phyloP scores from a whole-genome alignment of 1,284 basidiomycete species.

The Irpex lacteus region DNA sequence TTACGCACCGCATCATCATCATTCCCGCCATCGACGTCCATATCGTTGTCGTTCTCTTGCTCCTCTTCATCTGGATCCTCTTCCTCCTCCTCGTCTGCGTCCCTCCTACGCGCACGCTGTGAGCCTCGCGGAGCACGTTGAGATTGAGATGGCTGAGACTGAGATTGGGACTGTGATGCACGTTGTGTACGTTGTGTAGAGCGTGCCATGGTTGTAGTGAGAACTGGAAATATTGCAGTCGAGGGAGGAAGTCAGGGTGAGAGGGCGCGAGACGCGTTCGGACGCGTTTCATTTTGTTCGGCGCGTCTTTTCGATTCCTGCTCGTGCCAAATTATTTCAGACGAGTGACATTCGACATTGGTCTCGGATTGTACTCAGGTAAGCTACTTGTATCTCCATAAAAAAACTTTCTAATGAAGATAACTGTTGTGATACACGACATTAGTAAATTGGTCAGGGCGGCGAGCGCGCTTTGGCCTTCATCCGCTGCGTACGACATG shows the following conservation, averaged over 20 bases:
- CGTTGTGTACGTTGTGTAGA: conserved; percentile 28
- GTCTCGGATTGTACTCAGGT: too few relatives aligned
- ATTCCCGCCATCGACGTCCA: conserved; percentile 21
- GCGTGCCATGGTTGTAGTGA: conserved; percentile 5
- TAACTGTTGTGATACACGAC: too few relatives aligned
- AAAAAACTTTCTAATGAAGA: too few relatives aligned
- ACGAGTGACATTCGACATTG: too few relatives aligned
- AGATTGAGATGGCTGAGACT: conserved; percentile 23
- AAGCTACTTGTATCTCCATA: too few relatives aligned
- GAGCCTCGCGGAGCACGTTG: conserved; percentile 10
- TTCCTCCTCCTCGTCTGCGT: conserved; percentile 16
- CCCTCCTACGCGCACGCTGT: background rate
- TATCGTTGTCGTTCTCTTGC: background rate
- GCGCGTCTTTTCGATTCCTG: background rate
- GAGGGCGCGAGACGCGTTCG: background rate
- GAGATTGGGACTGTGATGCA: conserved; percentile 29
- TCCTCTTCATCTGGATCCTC: conserved; percentile 3
- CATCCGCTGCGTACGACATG: too few relatives aligned
- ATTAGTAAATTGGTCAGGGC: too few relatives aligned
- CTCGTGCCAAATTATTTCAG: background rate
- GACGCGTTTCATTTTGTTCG: background rate
- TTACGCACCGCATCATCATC: conserved; percentile 13
- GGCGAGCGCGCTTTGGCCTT: too few relatives aligned
- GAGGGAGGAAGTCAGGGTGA: background rate
- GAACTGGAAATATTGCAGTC: background rate